phyloP scores from a whole-genome alignment of 495 filamentous ascomycete genomes.

The Terfezia boudieri region DNA sequence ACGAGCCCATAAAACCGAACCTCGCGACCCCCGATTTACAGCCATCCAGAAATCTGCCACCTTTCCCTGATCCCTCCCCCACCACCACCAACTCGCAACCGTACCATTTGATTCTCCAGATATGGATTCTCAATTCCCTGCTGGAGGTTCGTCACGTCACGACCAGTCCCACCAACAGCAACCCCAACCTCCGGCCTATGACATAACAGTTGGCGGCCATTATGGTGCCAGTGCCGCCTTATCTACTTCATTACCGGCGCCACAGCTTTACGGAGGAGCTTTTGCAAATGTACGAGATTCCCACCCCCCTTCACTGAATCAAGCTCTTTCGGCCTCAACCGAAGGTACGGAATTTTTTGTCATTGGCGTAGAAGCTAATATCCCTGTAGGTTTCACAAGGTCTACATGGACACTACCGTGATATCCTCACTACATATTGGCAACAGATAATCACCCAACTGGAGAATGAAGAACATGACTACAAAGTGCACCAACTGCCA shows the following conservation, averaged over 20 bases:
- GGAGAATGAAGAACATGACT: conserved; percentile 87
- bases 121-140: conserved; percentile 38
- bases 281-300: conserved; percentile 64
- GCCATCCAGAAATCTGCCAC: neutral
- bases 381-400: conserved; percentile 68
- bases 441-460: conserved; percentile 90
- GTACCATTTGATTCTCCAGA: neutral
- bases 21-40: neutral
- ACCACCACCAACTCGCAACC: neutral
- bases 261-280: conserved; percentile 55
- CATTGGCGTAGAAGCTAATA: neutral
- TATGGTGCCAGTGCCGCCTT: conserved; percentile 25
- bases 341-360: neutral
- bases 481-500: conserved; percentile 89
- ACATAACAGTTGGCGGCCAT: conserved; percentile 49
- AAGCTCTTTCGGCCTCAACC: neutral
- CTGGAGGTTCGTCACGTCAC: conserved; percentile 5
- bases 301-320: neutral
- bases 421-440: conserved; percentile 96
- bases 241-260: conserved; percentile 39
- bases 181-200: conserved; percentile 36
- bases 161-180: neutral
- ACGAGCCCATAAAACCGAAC: too few species aligned
- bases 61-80: neutral
- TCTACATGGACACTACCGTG: conserved; percentile 74